phyloP scores from a whole-genome alignment of 2,329 filamentous ascomycete species.

The Monosporascus ibericus region DNA sequence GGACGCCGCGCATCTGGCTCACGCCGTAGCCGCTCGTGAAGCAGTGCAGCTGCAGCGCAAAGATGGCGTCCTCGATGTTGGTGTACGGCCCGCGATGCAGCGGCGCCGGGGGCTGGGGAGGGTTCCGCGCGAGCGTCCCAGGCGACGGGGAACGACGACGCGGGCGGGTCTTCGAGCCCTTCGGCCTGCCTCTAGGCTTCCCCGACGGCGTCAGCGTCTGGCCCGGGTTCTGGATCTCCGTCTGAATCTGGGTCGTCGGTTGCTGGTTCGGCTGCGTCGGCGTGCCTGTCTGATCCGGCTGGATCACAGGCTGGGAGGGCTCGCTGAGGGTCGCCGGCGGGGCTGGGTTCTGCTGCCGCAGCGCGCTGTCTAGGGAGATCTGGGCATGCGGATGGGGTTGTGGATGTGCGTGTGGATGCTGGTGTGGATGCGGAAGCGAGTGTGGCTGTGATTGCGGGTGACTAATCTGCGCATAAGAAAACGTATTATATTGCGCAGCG shows the following conservation, averaged over 20 bases:
- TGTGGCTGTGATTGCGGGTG: constrained; percentile 2
- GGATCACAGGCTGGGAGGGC: background rate
- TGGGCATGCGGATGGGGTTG: constrained; percentile 1
- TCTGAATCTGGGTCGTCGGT: background rate
- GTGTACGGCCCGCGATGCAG: constrained; percentile 20
- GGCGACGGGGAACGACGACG: constrained; percentile 2
- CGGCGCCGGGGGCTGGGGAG: constrained; percentile 7
- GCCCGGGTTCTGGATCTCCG: background rate
- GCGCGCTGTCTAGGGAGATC: background rate
- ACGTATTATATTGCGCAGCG: background rate
- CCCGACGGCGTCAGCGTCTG: background rate
- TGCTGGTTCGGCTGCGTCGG: background rate
- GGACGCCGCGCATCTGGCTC: constrained; percentile 25
- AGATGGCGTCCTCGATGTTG: constrained; percentile 22
- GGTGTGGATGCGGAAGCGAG: constrained; percentile 4
- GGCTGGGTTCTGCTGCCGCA: constrained; percentile 2
- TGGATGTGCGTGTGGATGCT: constrained; percentile 1
- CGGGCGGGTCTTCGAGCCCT: background rate
- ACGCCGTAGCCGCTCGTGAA: constrained; percentile 25
- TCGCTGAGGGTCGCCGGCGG: background rate
- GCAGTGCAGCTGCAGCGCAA: constrained; percentile 23
- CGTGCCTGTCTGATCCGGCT: background rate
- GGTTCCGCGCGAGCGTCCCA: background rate
- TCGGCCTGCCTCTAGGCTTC: background rate
- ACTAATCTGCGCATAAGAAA: background rate